Evolutionary conservation across 306 rosid species (phyloP), one percentile per base, ranked within the genome.

Genomic region (Sindora glabra): DNA sequence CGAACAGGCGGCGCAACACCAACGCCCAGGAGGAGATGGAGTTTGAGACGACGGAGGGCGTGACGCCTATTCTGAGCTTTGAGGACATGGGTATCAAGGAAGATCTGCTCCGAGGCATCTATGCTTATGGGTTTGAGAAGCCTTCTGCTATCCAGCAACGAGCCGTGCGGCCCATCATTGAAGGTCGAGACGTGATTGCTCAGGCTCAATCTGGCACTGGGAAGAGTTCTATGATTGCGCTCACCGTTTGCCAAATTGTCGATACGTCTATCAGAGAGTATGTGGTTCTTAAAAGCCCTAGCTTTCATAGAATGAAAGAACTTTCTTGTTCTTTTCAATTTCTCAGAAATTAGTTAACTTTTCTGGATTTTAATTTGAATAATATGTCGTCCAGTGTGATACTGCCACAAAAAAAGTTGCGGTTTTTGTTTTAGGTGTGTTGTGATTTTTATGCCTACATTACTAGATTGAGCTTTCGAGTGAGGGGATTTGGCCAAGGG

Each of bases 141-240:
- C 99, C 99, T 37, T 94, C 99, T 0, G 99, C 99, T 4, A 94
- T 94, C 61, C 99, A 94, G 71, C 99, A 94, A 42, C 82, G 99
- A 2, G 99, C 99, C 21, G 95, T 94, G 10, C 69, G 88, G 44
- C 99, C 99, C 1, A 94, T 94, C 44, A 84, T 94, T 8, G 89
- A 77, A 46, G 99, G 99, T 2, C 97, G 97, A 14, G 99, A 94
- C 44, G 99, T 94, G 50, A 89, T 94, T 1, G 99, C 99, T 12
- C 96, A 94, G 82, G 99, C 99, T 5, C 99, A 94, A 69, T 94
- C 99, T 41, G 99, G 99, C 19, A 94, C 99, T 13, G 99, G 99
- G 3, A 94, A 94, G 69, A 86, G 94, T 27, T 94, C 99, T 61
- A 94, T 94, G 99, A 94, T 94, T 37, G 99, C 89, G 3, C 90